Base-by-base conservation (phyloP, 306 rosid species). In the Alnus rubra region DNA sequence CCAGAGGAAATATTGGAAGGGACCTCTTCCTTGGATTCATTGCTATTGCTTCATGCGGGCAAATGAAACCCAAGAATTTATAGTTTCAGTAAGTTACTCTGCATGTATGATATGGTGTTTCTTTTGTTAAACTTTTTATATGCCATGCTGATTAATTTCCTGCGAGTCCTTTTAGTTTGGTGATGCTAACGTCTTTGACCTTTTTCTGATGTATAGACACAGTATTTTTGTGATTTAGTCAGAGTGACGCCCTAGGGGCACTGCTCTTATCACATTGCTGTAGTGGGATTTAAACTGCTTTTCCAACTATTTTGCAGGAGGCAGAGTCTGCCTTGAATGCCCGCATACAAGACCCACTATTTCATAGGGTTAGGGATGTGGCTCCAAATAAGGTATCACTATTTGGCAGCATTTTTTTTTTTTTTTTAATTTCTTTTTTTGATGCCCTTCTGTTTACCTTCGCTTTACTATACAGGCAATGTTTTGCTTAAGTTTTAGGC, bases 21-120 rank as follows among this genome's bases (percentile, higher is more conserved):
- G 91, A 52, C 73, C 73, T 80, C 96, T 92, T 58, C 98, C 98
- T 76, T 87, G 85, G 94, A 86, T 95, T 77, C 98, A 95, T 80
- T 95, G 98, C 78, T 95, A 92, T 83, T 92, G 97, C 86, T 95
- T 95, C 86, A 92, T 92, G 19, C 89, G 92, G 73, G 96, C 98
- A 44, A 83, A 77, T 85, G 97, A 95, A 88, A 86, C 89, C 42
- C 92, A 85, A 48, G 93, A 90, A 68, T 81, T 79, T 74, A 87
- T 92, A 62, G 63, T 85, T 73, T 87, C 92, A 42, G 98, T 95
- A 90, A 86, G 98, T 85, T 54, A 76, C 10, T 82, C 78, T 53
- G 55, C 23, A 54, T 23, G 15, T 35, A 9, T 11, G 71, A 33
- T 44, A 47, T 60, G 69, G 67, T 42, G 44, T 73, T 78, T 56